Percentiles rank a stretch among this genome's conserved stretches.
Evolutionary conservation across 2,329 filamentous ascomycete species (phyloP).

Genomic region (Phialophora expanda): DNA sequence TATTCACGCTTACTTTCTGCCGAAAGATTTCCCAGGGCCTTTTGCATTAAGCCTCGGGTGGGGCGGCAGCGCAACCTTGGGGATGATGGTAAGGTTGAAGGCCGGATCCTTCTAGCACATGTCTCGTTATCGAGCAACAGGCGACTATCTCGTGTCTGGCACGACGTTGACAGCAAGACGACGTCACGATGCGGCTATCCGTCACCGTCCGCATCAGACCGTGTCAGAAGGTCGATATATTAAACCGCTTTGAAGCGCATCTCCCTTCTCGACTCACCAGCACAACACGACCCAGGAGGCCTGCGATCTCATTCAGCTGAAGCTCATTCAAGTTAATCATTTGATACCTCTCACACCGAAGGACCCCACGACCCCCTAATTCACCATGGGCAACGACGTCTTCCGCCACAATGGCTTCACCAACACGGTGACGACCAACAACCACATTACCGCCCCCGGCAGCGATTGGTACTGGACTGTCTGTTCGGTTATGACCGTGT

Average conservation of each 20-base stretch:
- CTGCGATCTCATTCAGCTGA: slow-evolving; percentile 5
- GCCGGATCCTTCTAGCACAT: background rate
- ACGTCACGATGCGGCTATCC: slow-evolving; percentile 21
- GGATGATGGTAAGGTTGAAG: background rate
- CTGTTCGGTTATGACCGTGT: slow-evolving; percentile 32
- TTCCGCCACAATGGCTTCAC: slow-evolving; percentile 38
- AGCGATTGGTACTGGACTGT: slow-evolving; percentile 40
- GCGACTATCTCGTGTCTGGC: background rate
- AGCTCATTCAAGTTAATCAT: slow-evolving; percentile 6
- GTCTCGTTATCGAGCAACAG: background rate
- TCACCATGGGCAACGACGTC: slow-evolving; percentile 37
- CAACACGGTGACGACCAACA: slow-evolving; percentile 40
- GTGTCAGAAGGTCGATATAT: slow-evolving; percentile 8
- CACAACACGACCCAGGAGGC: slow-evolving; percentile 15
- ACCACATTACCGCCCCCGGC: slow-evolving; percentile 39
- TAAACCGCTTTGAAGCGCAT: slow-evolving; percentile 10
- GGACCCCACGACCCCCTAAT: background rate
- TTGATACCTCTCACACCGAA: background rate
- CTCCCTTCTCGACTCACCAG: slow-evolving; percentile 6
- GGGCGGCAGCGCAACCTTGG: background rate
- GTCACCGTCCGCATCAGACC: slow-evolving; percentile 12
- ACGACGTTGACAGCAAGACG: background rate
- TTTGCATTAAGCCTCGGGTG: background rate
- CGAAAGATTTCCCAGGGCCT: slow-evolving; percentile 5
- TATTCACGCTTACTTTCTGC: slow-evolving; percentile 22